Conservation (phyloP, 306 rosid species). For the Hippophae rhamnoides region DNA sequence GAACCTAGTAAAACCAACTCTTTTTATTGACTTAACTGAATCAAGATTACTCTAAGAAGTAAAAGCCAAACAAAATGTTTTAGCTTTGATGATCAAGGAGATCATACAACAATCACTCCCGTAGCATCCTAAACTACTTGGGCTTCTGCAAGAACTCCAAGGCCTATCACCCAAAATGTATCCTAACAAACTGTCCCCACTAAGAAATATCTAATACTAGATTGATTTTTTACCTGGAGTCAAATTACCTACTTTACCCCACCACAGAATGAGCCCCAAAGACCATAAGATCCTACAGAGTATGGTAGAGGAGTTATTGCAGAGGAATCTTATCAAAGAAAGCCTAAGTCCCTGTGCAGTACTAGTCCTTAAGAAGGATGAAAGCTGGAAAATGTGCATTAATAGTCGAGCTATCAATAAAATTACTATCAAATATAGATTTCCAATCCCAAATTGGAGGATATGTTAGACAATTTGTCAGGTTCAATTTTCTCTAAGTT, state of each 20-base stretch:
- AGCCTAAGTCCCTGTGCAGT: background rate
- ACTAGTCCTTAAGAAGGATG: background rate
- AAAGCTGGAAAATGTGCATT: background rate
- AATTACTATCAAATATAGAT: background rate
- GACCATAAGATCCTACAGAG: background rate
- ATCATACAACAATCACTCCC: no score
- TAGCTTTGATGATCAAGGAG: no score
- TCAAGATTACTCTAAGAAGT: no score
- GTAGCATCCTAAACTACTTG: no score
- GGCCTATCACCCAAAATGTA: no score
- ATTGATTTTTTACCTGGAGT: background rate
- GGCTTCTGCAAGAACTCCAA: no score
- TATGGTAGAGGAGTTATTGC: background rate
- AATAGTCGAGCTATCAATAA: background rate
- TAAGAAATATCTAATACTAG: background rate
- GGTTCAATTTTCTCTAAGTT: background rate
- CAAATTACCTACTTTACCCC: background rate
- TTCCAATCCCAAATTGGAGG: background rate
- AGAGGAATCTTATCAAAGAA: no score
- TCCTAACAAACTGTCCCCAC: background rate
- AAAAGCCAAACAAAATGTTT: no score
- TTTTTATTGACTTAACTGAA: no score
- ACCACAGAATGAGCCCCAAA: background rate
- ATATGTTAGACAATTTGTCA: background rate
- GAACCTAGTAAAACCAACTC: no score